Percentiles rank a stretch among this genome's conserved stretches.
These are phyloP conservation scores for Taiwanofungus camphoratus DNA, from an alignment of 1,284 basidiomycete genomes.

Conservation along the genomic window DNA sequence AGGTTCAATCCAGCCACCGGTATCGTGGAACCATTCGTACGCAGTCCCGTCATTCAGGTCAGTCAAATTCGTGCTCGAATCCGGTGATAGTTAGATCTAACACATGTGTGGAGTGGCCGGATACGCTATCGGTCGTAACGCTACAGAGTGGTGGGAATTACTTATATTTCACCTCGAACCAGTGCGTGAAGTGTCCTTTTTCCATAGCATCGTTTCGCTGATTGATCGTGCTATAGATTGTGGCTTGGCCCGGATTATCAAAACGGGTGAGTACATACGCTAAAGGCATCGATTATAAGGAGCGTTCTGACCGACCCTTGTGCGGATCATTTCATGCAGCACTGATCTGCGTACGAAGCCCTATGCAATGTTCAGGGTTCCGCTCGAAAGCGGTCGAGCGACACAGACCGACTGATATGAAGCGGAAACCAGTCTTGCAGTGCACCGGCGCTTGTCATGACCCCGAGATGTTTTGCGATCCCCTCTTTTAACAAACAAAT, in stretches of 20 bases:
- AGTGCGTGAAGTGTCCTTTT: conserved; percentile 10
- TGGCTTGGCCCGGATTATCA: conserved; percentile 22
- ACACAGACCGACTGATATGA: conserved; percentile 7
- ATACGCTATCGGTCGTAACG: conserved; percentile 15
- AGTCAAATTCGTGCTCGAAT: not conserved
- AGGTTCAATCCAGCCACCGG: conserved; percentile 23
- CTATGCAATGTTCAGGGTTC: conserved; percentile 13
- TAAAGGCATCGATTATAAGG: not conserved
- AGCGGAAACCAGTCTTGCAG: too few species aligned
- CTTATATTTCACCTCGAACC: conserved; percentile 17
- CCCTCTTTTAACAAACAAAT: not conserved
- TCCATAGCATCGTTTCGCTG: not conserved
- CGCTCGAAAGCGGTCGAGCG: conserved; percentile 7
- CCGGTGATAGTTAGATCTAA: not conserved
- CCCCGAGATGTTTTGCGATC: too few species aligned
- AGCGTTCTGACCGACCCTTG: not conserved
- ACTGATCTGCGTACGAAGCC: conserved; percentile 14
- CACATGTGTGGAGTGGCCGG: conserved; percentile 12
- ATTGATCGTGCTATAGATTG: conserved; percentile 8
- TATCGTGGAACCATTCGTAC: conserved; percentile 22
- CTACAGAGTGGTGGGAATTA: conserved; percentile 13
- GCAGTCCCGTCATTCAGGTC: conserved; percentile 24
- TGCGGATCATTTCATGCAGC: not conserved
- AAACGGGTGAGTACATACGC: conserved; percentile 13
- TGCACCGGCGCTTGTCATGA: too few species aligned